phyloP scores from a whole-genome alignment of 2,329 filamentous ascomycete genomes.

The Penicillium capsulatum region DNA sequence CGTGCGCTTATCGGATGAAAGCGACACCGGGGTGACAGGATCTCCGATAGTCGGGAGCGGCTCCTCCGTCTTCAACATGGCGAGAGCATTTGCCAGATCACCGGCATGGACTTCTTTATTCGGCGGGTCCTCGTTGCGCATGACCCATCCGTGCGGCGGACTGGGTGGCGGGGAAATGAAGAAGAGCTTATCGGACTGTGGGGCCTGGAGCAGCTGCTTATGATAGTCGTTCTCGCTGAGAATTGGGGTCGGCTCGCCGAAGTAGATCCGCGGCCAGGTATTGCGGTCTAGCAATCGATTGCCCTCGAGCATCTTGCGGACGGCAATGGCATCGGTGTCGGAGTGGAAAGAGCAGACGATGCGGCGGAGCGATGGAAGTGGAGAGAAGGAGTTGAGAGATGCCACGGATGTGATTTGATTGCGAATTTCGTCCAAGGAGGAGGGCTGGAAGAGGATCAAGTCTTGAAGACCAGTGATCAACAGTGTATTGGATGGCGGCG shows the following conservation, averaged over 20 bases:
- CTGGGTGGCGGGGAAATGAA: constrained; percentile 63
- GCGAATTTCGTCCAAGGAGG: constrained; percentile 43
- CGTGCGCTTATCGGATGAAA: constrained; percentile 32
- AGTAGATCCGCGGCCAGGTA: constrained; percentile 46
- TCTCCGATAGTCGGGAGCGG: constrained; percentile 20
- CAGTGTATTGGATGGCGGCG: constrained; percentile 49
- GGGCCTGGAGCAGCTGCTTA: constrained; percentile 50
- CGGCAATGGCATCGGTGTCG: constrained; percentile 39
- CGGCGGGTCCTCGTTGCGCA: constrained; percentile 59
- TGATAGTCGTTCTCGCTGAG: constrained; percentile 32
- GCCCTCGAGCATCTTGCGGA: constrained; percentile 44
- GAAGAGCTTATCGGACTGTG: constrained; percentile 59
- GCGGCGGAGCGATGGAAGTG: constrained; percentile 48
- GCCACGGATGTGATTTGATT: constrained; percentile 40
- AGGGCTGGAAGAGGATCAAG: constrained; percentile 45
- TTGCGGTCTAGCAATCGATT: constrained; percentile 31
- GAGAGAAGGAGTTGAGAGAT: constrained; percentile 49
- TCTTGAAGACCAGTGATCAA: constrained; percentile 49
- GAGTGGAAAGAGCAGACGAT: constrained; percentile 49
- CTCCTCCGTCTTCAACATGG: constrained; percentile 43
- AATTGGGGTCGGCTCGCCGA: constrained; percentile 51
- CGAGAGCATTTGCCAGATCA: constrained; percentile 56
- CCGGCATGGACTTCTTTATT: constrained; percentile 63
- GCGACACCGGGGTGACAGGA: constrained; percentile 35
- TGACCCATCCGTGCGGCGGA: constrained; percentile 62